Evolutionary conservation across 148 eudicot genomes (phyloP).

Genomic region (Tetragonia tetragonoides): DNA sequence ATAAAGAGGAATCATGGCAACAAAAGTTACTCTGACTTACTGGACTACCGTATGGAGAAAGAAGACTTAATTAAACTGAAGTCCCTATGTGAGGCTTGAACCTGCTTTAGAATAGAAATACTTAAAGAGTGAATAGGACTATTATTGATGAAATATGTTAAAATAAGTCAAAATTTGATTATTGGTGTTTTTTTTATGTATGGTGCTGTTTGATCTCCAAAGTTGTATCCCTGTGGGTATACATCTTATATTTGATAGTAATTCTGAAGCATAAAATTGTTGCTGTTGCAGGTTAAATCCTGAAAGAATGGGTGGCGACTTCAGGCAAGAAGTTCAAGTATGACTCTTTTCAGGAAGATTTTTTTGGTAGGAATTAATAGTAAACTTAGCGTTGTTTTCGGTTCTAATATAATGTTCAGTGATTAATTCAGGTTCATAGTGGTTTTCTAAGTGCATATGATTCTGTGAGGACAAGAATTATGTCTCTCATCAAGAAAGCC

Average conservation of each 20-base stretch:
- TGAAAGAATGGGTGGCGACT: slow-evolving; percentile 93
- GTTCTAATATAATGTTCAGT: slow-evolving; percentile 7
- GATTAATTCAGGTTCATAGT: slow-evolving; percentile 70
- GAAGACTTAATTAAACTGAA: too few relatives aligned
- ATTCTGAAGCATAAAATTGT: not conserved
- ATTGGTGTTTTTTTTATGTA: too few relatives aligned
- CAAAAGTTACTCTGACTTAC: too few relatives aligned
- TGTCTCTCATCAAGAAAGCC: slow-evolving; percentile 68
- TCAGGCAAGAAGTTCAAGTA: slow-evolving; percentile 95
- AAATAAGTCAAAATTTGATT: too few relatives aligned
- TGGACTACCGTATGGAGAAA: too few relatives aligned
- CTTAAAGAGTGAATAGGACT: too few relatives aligned
- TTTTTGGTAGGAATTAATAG: slow-evolving; percentile 2
- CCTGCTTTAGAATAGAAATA: too few relatives aligned
- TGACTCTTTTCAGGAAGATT: slow-evolving; percentile 2
- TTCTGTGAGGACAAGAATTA: slow-evolving; percentile 80
- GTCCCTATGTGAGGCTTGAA: too few relatives aligned
- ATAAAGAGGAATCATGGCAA: too few relatives aligned
- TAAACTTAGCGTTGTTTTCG: slow-evolving; percentile 4
- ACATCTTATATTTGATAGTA: not conserved
- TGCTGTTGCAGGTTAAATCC: slow-evolving; percentile 71
- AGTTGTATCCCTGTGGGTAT: not conserved
- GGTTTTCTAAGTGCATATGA: slow-evolving; percentile 96
- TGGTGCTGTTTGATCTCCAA: not conserved
- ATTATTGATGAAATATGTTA: too few relatives aligned